phyloP scores from a whole-genome alignment of 306 rosid genomes.

The Clitoria ternatea region DNA sequence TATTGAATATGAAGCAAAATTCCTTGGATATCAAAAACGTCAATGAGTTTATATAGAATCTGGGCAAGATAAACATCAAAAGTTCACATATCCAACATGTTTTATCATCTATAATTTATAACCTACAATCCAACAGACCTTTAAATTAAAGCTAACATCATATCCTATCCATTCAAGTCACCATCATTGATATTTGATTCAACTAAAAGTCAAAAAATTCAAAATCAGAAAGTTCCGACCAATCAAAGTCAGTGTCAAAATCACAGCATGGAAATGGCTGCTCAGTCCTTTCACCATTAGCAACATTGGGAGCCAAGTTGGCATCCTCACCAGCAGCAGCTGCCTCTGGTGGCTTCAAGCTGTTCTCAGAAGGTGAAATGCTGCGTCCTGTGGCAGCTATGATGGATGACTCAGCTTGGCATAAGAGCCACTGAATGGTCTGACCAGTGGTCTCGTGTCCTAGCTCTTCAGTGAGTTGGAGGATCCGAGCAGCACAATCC shows the following conservation, averaged over 20 bases:
- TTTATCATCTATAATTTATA: too few relatives aligned
- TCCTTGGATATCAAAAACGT: too few relatives aligned
- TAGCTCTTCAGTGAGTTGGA: neutral
- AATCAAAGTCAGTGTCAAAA: too few relatives aligned
- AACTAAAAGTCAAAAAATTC: neutral
- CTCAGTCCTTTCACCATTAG: neutral
- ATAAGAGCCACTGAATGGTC: neutral
- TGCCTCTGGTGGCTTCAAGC: neutral
- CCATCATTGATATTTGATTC: neutral
- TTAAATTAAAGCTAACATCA: neutral
- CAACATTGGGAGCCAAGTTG: too few relatives aligned
- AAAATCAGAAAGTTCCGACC: neutral
- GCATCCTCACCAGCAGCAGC: neutral
- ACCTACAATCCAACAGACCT: neutral
- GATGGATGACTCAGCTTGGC: neutral
- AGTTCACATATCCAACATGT: too few relatives aligned
- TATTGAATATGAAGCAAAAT: too few relatives aligned
- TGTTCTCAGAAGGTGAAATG: neutral
- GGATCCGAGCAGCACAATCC: neutral
- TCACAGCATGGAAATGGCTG: neutral
- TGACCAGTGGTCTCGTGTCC: neutral
- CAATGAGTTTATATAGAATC: too few relatives aligned
- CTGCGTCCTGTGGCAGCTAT: neutral
- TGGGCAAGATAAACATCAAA: too few relatives aligned
- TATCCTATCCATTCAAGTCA: neutral